Evolutionary conservation across 2,329 filamentous ascomycete species (phyloP).

Genomic region (Tolypocladium endophyticum): DNA sequence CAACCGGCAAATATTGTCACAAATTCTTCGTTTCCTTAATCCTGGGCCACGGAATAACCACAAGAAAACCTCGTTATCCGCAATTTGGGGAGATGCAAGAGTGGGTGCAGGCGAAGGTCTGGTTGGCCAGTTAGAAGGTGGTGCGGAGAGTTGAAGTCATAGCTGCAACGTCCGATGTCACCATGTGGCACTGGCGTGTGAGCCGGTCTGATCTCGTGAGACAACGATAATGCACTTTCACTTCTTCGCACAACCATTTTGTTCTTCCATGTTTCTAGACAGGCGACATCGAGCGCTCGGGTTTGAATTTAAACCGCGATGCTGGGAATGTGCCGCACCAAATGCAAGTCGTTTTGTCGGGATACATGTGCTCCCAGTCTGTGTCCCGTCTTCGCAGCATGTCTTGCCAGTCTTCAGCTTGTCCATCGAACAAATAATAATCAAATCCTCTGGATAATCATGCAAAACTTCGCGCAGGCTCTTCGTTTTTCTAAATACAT

Average conservation of each 20-base stretch:
- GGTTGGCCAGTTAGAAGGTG: neutral
- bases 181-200: conserved; percentile 1
- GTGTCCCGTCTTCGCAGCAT: neutral
- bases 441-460: too few relatives aligned
- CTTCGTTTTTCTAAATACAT: neutral
- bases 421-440: neutral
- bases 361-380: too few relatives aligned
- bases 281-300: neutral
- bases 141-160: neutral
- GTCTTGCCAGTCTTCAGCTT: neutral
- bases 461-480: too few relatives aligned
- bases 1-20: neutral
- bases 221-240: neutral
- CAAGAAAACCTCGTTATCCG: neutral
- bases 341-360: too few relatives aligned
- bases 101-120: neutral
- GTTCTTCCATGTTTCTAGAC: too few relatives aligned
- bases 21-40: neutral
- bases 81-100: neutral
- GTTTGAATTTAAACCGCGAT: neutral
- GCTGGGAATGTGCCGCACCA: neutral
- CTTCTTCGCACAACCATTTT: neutral
- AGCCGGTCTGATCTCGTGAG: conserved; percentile 1
- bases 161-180: neutral
- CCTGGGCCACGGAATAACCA: neutral